Conservation (phyloP, 2,329 filamentous ascomycete species). For the Penicillium hesseltinei region DNA sequence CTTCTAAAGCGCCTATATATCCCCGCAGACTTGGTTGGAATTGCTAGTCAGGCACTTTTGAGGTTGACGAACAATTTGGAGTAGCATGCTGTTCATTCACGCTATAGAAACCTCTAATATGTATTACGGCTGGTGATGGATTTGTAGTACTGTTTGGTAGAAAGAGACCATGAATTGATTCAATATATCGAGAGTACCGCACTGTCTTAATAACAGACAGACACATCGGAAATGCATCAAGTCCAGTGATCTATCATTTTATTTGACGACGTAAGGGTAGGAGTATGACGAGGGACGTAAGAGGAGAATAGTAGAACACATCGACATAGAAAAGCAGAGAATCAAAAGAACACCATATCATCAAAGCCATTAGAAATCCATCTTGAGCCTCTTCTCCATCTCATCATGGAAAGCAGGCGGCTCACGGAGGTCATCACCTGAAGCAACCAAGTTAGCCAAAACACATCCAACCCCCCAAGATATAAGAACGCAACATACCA, state of each 20-base stretch:
- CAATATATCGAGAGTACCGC: background rate
- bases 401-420: constrained; percentile 79
- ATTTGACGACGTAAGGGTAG: constrained; percentile 12
- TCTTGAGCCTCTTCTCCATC: constrained; percentile 89
- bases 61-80: background rate
- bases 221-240: background rate
- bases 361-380: constrained; percentile 49
- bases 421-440: constrained; percentile 67
- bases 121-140: background rate
- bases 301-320: constrained; percentile 16
- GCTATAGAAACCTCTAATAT: background rate
- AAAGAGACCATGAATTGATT: constrained; percentile 12
- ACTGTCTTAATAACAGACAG: background rate
- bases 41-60: background rate
- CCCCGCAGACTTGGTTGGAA: background rate
- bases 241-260: constrained; percentile 18
- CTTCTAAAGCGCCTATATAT: background rate
- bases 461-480: background rate
- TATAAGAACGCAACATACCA: constrained; percentile 48
- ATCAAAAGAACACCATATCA: constrained; percentile 16
- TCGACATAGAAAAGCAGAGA: constrained; percentile 11
- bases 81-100: background rate
- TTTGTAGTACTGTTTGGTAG: background rate
- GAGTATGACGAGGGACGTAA: constrained; percentile 9
- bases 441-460: constrained; percentile 12